A percentile compares a stretch with the other conserved stretches of the same genome.
phyloP scores from a whole-genome alignment of 352 stramenopile genomes.

The Globisporangium apiculatum region DNA sequence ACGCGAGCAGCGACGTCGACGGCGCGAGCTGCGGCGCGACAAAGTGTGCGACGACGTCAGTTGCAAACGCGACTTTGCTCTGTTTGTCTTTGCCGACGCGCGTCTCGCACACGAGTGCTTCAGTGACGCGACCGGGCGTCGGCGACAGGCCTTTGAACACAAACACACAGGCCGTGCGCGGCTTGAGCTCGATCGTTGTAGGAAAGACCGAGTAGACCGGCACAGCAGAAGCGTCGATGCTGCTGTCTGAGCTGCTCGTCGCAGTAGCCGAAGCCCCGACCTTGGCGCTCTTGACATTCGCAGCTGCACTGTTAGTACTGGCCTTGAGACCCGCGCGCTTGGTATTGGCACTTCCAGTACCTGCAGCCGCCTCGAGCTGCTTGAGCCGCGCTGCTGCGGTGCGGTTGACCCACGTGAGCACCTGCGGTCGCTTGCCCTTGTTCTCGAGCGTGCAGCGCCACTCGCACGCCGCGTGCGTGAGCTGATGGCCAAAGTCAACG shows the following conservation, averaged over 20 bases:
- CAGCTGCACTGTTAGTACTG: neutral
- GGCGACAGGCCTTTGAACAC: slow-evolving; percentile 85
- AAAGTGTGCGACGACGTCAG: slow-evolving; percentile 86
- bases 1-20: slow-evolving; percentile 65
- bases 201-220: slow-evolving; percentile 89
- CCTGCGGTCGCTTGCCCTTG: slow-evolving; percentile 89
- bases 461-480: slow-evolving; percentile 87
- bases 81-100: slow-evolving; percentile 91
- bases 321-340: neutral
- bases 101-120: slow-evolving; percentile 89
- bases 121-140: slow-evolving; percentile 47
- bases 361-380: slow-evolving; percentile 12
- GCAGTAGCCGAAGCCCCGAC: neutral
- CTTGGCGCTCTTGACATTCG: neutral
- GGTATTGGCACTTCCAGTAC: too few species aligned
- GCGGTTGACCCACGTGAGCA: slow-evolving; percentile 91
- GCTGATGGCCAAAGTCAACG: slow-evolving; percentile 90
- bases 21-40: slow-evolving; percentile 83
- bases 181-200: slow-evolving; percentile 89
- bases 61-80: slow-evolving; percentile 83
- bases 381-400: slow-evolving; percentile 34
- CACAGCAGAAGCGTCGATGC: neutral
- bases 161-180: slow-evolving; percentile 91
- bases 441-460: slow-evolving; percentile 94
- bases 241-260: neutral